Evolutionary conservation across 345 rosid species (phyloP), one percentile per base, ranked within the genome.

Genomic region (Lepidium sativum): DNA sequence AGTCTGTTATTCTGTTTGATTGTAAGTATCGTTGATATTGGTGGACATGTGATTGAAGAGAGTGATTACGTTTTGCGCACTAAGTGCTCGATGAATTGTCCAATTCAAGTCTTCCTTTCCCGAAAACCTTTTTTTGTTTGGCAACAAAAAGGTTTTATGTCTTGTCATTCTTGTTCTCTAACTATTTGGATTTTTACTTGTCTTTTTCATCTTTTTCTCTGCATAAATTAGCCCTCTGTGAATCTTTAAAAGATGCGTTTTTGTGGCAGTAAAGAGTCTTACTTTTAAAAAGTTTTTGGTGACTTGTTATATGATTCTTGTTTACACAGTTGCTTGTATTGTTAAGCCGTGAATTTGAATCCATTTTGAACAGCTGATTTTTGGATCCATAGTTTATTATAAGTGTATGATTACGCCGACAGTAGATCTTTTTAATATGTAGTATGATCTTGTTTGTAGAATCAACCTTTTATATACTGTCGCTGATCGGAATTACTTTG

Each of bases 21-120:
- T 39, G 48, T 6, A 52, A 62, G 65, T 20, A 21, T 55, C 34
- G 60, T 41, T 49, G 45, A 9, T 12, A 9, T 57, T 6, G 31
- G 5, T 40, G 42, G 54, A 65, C 58, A n/a, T 49, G 71, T 50
- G 41, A 64, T 71, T 47, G 42, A 63, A 35, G 53, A 71, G 52
- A 57, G 52, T 6, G 15, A 5, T 41, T 57, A 65, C 61, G 55
- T 17, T 65, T 40, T 65, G 76, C 76, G 45, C 76, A 65, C 71
- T 33, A 65, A 65, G 71, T 72, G 76, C 21, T 65, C 54, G 76
- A 72, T 42, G 76, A 65, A 72, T 41, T 72, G 71, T 72, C 71
- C 18, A 65, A 40, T 49, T 72, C 66, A 65, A 41, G 41, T 42
- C 16, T 42, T 53, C 16, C 45, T 42, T 61, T 51, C 60, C 12